Percentiles rank a stretch among this genome's conserved stretches.
phyloP scores from a whole-genome alignment of 2,329 filamentous ascomycete genomes.

The Curvularia sp. region DNA sequence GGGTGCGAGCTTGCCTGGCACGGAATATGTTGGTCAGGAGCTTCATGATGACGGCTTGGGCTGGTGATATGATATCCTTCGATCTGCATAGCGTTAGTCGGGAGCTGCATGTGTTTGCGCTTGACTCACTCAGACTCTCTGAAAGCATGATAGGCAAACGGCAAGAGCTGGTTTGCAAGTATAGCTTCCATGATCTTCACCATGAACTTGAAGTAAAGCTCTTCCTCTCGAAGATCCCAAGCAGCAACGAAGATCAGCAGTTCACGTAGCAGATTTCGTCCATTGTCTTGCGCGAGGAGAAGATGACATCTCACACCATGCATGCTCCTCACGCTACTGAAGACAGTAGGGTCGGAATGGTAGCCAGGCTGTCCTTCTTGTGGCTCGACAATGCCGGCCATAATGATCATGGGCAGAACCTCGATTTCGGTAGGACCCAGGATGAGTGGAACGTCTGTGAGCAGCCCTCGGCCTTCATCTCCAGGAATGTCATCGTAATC shows the following conservation, averaged over 20 bases:
- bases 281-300: conserved; percentile 86
- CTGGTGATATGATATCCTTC: conserved; percentile 95
- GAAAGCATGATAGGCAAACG: conserved; percentile 90
- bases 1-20: conserved; percentile 56
- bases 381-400: conserved; percentile 90
- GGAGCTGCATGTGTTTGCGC: fast-evolving
- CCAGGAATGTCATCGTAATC: conserved; percentile 75
- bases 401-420: conserved; percentile 95
- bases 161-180: conserved; percentile 85
- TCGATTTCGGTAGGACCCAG: conserved; percentile 95
- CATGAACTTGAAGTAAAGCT: conserved; percentile 95
- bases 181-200: conserved; percentile 95
- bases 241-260: conserved; percentile 95
- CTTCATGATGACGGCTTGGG: conserved; percentile 90
- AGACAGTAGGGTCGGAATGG: conserved; percentile 57
- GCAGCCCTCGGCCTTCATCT: conserved; percentile 78
- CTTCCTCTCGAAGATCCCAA: conserved; percentile 93
- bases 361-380: conserved; percentile 70
- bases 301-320: conserved; percentile 91
- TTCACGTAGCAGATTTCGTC: conserved; percentile 86
- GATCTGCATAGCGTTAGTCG: conserved; percentile 54
- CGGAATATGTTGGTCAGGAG: conserved; percentile 90
- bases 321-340: conserved; percentile 72
- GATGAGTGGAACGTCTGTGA: conserved; percentile 94
- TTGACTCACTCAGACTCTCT: conserved; percentile 64